A percentile compares a stretch with the other conserved stretches of the same genome.
phyloP scores from a whole-genome alignment of 345 rosid genomes.

The Lenwebbia sp. region DNA sequence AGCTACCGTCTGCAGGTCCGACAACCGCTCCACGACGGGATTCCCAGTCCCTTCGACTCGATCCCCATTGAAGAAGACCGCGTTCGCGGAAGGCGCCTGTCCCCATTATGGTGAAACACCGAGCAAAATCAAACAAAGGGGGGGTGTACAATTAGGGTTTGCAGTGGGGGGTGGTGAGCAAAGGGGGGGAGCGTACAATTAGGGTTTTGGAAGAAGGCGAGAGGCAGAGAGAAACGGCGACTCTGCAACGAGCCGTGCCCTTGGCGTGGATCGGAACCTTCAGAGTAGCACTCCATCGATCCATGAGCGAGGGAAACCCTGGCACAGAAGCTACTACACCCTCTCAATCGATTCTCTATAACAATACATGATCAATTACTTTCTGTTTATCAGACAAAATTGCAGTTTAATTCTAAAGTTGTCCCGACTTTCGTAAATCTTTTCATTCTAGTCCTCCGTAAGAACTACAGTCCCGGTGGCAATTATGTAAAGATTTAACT shows the following conservation, averaged over 20 bases:
- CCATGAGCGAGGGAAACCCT: constrained; percentile 17
- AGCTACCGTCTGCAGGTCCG: constrained; percentile 51
- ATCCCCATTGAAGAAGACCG: constrained; percentile 69
- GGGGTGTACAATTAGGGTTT: neutral
- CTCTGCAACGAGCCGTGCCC: constrained; percentile 22
- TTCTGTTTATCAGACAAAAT: too few relatives aligned
- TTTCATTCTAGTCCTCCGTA: neutral
- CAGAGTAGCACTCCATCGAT: constrained; percentile 48
- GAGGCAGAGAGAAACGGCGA: constrained; percentile 67
- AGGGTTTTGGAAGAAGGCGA: constrained; percentile 27
- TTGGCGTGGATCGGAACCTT: constrained; percentile 39
- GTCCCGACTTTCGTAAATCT: neutral
- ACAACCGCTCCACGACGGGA: constrained; percentile 60
- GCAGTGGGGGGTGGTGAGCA: neutral
- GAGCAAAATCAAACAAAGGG: neutral
- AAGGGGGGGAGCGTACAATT: constrained; percentile 16
- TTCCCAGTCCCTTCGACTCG: constrained; percentile 52
- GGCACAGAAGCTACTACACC: neutral
- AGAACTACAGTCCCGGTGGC: neutral
- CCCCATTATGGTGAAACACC: constrained; percentile 8
- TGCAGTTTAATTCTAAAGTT: neutral
- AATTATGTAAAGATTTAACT: neutral
- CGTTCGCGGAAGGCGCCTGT: constrained; percentile 53
- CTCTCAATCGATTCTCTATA: neutral
- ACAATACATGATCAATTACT: too few relatives aligned